These are phyloP conservation scores for Rhodotorula kratochvilovae DNA, from an alignment of 768 basidiomycete genomes.

Conservation along the genomic window DNA sequence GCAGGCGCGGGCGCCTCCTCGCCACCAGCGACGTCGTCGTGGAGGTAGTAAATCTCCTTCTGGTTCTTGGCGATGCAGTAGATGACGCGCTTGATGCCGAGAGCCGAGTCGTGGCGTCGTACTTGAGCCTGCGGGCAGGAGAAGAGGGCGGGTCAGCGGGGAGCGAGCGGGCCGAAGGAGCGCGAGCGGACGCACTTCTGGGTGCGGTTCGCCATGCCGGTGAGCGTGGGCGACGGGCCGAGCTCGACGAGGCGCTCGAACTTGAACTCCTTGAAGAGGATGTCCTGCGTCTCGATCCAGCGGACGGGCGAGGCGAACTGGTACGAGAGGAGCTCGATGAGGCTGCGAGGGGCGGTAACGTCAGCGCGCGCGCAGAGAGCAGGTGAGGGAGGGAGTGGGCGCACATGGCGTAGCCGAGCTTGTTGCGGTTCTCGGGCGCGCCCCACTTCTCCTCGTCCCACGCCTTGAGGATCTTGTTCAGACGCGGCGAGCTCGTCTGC, in stretches of 20 bases:
- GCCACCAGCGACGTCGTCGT: conserved; percentile 54
- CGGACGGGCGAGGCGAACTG: conserved; percentile 98
- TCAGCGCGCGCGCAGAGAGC: neutral
- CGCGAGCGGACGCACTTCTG: conserved; percentile 57
- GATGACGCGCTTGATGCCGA: conserved; percentile 70
- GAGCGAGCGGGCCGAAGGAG: conserved; percentile 10
- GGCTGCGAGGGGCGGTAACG: conserved; percentile 40
- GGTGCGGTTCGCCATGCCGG: conserved; percentile 87
- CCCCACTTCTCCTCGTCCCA: conserved; percentile 94
- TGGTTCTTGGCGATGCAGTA: conserved; percentile 90
- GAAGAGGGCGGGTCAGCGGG: conserved; percentile 19
- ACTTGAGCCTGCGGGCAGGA: conserved; percentile 56
- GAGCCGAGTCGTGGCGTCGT: conserved; percentile 84
- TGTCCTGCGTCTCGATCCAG: conserved; percentile 98
- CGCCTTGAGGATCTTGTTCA: conserved; percentile 86
- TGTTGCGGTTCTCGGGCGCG: conserved; percentile 72
- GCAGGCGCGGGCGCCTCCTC: conserved; percentile 49
- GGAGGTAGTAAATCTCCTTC: conserved; percentile 97
- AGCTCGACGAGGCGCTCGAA: conserved; percentile 94
- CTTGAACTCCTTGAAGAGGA: conserved; percentile 74
- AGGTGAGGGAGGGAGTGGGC: neutral
- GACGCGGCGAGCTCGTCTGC: conserved; percentile 89
- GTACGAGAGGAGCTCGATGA: conserved; percentile 94
- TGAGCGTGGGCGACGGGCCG: conserved; percentile 91
- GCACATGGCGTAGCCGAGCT: conserved; percentile 83